Evolutionary conservation across 2,329 filamentous ascomycete genomes (phyloP).

Genomic region (Madurella fahalii): DNA sequence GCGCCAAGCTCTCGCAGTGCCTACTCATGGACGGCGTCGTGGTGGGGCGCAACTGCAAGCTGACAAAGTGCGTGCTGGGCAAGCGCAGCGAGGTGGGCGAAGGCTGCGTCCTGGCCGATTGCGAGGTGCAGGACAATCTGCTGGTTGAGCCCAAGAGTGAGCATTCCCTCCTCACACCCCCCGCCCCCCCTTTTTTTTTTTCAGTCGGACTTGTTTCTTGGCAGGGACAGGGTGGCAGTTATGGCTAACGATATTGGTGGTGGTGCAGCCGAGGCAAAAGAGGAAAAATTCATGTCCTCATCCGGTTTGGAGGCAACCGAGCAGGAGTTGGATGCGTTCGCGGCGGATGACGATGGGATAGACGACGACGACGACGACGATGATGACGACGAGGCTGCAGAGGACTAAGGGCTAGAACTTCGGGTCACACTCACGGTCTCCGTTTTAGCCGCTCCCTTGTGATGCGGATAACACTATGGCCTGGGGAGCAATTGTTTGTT

Average conservation of each 20-base stretch:
- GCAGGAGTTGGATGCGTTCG: conserved; percentile 53
- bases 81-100: conserved; percentile 79
- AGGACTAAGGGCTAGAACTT: background rate
- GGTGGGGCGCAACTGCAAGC: conserved; percentile 75
- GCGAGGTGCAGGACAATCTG: conserved; percentile 87
- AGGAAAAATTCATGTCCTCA: conserved; percentile 64
- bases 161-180: conserved; percentile 30
- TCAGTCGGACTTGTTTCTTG: background rate
- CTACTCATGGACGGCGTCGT: conserved; percentile 89
- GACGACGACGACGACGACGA: conserved; percentile 14
- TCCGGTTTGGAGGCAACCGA: conserved; percentile 62
- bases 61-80: conserved; percentile 85
- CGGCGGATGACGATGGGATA: conserved; percentile 33
- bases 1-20: conserved; percentile 83
- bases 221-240: background rate
- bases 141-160: conserved; percentile 74
- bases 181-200: background rate
- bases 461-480: no score
- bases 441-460: background rate
- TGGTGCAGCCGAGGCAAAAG: conserved; percentile 58
- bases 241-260: background rate
- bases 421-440: background rate
- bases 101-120: conserved; percentile 74
- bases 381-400: background rate
- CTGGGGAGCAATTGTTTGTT: background rate